Percentiles rank a stretch among this genome's conserved stretches.
Conservation (phyloP, 2,329 filamentous ascomycete genomes). For the Apiospora kogelbergensis region DNA sequence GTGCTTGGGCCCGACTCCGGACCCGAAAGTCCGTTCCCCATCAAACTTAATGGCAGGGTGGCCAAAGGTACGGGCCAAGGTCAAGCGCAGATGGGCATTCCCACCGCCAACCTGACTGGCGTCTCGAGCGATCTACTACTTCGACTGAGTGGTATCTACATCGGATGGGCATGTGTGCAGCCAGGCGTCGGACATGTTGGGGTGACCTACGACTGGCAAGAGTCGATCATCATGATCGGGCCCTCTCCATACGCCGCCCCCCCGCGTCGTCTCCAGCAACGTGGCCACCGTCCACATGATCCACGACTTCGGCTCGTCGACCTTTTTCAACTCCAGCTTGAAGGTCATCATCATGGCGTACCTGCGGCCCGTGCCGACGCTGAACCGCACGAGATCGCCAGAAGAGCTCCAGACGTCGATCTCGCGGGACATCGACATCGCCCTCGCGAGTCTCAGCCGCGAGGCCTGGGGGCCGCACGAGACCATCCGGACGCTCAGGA, state of each 20-base stretch:
- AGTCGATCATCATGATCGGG: constrained; percentile 57
- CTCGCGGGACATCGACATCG: constrained; percentile 40
- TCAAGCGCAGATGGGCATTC: constrained; percentile 42
- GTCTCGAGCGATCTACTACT: constrained; percentile 53
- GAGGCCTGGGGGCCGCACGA: constrained; percentile 44
- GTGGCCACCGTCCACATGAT: constrained; percentile 55
- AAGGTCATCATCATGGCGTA: constrained; percentile 62
- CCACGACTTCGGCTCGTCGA: constrained; percentile 44
- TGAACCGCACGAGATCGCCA: constrained; percentile 13
- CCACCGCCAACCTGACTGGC: constrained; percentile 53
- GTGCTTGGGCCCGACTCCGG: constrained; percentile 51
- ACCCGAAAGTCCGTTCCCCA: constrained; percentile 52
- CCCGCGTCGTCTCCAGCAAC: constrained; percentile 48
- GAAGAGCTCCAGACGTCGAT: constrained; percentile 32
- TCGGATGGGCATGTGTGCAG: constrained; percentile 59
- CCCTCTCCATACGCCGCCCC: constrained; percentile 46
- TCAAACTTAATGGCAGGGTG: constrained; percentile 51
- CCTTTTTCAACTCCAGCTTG: constrained; percentile 45
- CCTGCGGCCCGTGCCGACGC: constrained; percentile 41
- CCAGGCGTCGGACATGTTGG: constrained; percentile 33
- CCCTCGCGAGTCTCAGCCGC: constrained; percentile 46
- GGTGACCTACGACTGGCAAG: constrained; percentile 52
- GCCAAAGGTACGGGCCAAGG: constrained; percentile 43
- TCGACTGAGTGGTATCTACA: constrained; percentile 61
- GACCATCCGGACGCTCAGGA: constrained; percentile 38